These are phyloP conservation scores for Ganoderma leucocontextum DNA, from an alignment of 1,284 basidiomycete genomes.

Conservation along the genomic window DNA sequence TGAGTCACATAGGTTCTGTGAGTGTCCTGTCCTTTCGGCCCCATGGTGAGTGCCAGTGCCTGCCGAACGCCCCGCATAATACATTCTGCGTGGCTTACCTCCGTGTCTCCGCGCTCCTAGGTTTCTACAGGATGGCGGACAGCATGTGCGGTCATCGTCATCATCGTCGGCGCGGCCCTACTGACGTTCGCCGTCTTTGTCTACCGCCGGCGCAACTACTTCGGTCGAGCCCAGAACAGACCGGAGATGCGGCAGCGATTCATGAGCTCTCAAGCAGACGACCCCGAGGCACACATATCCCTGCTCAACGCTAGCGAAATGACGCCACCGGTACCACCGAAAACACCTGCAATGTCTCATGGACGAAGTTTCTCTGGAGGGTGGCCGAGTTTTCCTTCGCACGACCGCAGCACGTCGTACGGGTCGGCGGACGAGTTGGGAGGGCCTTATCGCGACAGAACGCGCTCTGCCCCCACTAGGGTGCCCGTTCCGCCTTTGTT, in stretches of 20 bases:
- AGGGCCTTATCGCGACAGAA: conserved; percentile 11
- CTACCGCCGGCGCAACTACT: conserved; percentile 23
- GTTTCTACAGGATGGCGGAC: conserved; percentile 33
- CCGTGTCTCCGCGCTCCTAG: conserved; percentile 12
- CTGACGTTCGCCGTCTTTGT: conserved; percentile 27
- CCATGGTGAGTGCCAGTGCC: conserved; percentile 14
- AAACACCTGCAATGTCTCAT: conserved; percentile 16
- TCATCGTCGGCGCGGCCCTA: conserved; percentile 27
- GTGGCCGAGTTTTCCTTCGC: not conserved
- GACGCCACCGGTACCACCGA: conserved; percentile 22
- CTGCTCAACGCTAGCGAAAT: conserved; percentile 16
- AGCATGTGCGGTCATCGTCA: conserved; percentile 28
- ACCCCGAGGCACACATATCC: conserved; percentile 28
- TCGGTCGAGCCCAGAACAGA: conserved; percentile 1
- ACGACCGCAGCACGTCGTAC: conserved; percentile 5
- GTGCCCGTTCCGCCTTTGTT: conserved; percentile 27
- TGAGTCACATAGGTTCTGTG: not conserved
- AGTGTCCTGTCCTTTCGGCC: not conserved
- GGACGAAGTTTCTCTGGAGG: conserved; percentile 8
- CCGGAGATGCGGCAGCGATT: conserved; percentile 31
- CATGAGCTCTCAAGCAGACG: conserved; percentile 22
- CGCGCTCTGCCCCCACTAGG: conserved; percentile 17
- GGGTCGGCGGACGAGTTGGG: conserved; percentile 19
- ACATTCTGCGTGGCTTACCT: not conserved
- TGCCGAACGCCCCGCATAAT: not conserved